These are phyloP conservation scores for Kandelia obovata DNA, from an alignment of 345 rosid genomes.

Conservation along the genomic window DNA sequence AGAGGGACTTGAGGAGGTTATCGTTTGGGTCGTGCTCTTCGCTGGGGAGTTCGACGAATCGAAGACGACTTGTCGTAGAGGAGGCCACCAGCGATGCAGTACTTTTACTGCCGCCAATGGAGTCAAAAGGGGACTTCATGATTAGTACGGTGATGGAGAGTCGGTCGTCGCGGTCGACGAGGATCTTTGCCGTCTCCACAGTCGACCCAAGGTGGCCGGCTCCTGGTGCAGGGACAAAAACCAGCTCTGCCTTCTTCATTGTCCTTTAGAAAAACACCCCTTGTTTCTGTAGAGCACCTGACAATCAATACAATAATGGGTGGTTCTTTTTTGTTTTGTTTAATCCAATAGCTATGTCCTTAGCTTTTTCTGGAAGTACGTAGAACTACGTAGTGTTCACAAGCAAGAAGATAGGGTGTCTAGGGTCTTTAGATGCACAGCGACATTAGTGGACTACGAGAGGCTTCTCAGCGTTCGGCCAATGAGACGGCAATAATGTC, in stretches of 20 bases:
- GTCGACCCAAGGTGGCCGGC: conserved; percentile 45
- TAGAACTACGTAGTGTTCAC: too few relatives aligned
- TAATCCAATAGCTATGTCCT: too few relatives aligned
- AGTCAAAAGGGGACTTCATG: conserved; percentile 16
- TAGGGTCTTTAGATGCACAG: too few relatives aligned
- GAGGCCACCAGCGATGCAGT: conserved; percentile 19
- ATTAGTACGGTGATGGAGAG: conserved; percentile 50
- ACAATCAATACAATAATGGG: too few relatives aligned
- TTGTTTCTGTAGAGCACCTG: too few relatives aligned
- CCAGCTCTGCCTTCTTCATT: conserved; percentile 30
- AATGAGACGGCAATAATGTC: too few relatives aligned
- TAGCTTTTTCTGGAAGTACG: too few relatives aligned
- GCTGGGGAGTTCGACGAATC: conserved; percentile 32
- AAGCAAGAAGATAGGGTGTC: too few relatives aligned
- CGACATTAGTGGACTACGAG: too few relatives aligned
- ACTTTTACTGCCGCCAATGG: not conserved
- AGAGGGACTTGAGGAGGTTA: not conserved
- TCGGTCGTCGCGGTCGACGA: conserved; percentile 35
- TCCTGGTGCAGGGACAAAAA: conserved; percentile 44
- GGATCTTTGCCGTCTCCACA: conserved; percentile 41
- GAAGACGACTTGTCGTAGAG: conserved; percentile 21
- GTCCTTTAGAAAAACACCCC: too few relatives aligned
- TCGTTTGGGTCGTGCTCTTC: not conserved
- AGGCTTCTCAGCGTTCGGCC: too few relatives aligned
- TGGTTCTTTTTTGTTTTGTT: not conserved